Evolutionary conservation across 1,284 basidiomycete genomes (phyloP), one percentile per base, ranked within the genome.

Genomic region (Ceratobasidium theobromae): DNA sequence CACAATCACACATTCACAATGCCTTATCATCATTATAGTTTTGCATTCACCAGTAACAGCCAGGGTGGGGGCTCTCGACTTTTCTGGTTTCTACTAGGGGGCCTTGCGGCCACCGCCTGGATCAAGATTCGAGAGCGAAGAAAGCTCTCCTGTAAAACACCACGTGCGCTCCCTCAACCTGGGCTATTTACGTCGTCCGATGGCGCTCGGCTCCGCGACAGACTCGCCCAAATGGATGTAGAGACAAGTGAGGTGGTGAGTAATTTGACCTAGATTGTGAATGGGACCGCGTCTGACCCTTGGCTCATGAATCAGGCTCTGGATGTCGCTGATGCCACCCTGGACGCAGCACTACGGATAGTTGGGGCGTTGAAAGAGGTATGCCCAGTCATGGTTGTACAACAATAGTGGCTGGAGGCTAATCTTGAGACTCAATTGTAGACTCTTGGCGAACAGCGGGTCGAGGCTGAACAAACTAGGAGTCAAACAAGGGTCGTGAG

Each of bases 1-100:
- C 9, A 21, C 5, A n/a, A n/a, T n/a, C n/a, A n/a, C n/a, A n/a
- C n/a, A 9, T n/a, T 30, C 14, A 11, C 25, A 16, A 60, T 60
- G 57, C 45, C 45, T n/a, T 60, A 60, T 27, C 57, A 60, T 18
- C 57, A 60, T 32, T 60, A 60, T 40, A 60, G 57, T 35, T 60
- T 60, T 40, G 41, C 45, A 4, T 60, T 60, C 23, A 60, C 43
- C 25, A 33, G 28, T 32, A 48, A 60, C 12, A 45, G 57, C 8
- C 40, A 21, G 43, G 21, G 18, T 25, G 57, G 57, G 12, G 32
- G 46, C 28, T 49, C 45, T 12, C 43, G 46, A 11, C 33, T 60
- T 11, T 18, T 60, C n/a, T 60, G 57, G 57, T 60, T 60, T 32
- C 30, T 60, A 6, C 43, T 60, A 8, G 57, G 57, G 14, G 57